A percentile compares a stretch with the other conserved stretches of the same genome.
Evolutionary conservation across 148 eudicot genomes (phyloP).

Genomic region (Pouteria glomerata): DNA sequence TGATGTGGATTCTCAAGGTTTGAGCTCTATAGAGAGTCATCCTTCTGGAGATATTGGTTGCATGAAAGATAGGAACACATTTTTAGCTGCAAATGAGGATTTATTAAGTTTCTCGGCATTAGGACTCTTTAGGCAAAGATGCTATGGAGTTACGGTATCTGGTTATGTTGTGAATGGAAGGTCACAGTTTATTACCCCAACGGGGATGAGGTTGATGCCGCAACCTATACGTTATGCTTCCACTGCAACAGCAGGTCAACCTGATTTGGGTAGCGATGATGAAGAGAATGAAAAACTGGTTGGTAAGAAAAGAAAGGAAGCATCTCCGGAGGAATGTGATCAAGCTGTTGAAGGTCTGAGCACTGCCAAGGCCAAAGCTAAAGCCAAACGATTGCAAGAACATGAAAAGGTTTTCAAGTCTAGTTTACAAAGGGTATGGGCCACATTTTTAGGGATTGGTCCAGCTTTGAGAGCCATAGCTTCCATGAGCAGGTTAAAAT

Average conservation of each 20-base stretch:
- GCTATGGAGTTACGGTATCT: slow-evolving; percentile 7
- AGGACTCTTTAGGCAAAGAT: slow-evolving; percentile 23
- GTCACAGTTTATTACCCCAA: slow-evolving; percentile 15
- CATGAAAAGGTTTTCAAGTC: slow-evolving; percentile 37
- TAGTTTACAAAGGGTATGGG: slow-evolving; percentile 48
- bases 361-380: slow-evolving; percentile 77
- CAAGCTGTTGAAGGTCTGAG: slow-evolving; percentile 80
- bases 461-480: slow-evolving; percentile 71
- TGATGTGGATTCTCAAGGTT: slow-evolving; percentile 18
- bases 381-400: slow-evolving; percentile 53
- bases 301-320: slow-evolving; percentile 69
- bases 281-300: slow-evolving; percentile 45
- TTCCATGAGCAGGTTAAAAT: slow-evolving; percentile 72
- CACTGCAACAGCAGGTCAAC: slow-evolving; percentile 50
- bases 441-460: slow-evolving; percentile 61
- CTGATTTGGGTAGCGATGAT: slow-evolving; percentile 47
- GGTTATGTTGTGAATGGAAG: slow-evolving; percentile 22
- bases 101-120: slow-evolving; percentile 19
- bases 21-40: slow-evolving; percentile 18
- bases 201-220: slow-evolving; percentile 17
- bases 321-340: slow-evolving; percentile 94
- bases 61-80: slow-evolving; percentile 11
- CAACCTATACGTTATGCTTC: slow-evolving; percentile 34
- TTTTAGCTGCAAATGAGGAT: slow-evolving; percentile 8
- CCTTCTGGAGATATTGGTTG: slow-evolving; percentile 18